A percentile compares a stretch with the other conserved stretches of the same genome.
These are phyloP conservation scores for Penicillium sp. DNA, from an alignment of 2,329 filamentous ascomycete species.

Conservation along the genomic window DNA sequence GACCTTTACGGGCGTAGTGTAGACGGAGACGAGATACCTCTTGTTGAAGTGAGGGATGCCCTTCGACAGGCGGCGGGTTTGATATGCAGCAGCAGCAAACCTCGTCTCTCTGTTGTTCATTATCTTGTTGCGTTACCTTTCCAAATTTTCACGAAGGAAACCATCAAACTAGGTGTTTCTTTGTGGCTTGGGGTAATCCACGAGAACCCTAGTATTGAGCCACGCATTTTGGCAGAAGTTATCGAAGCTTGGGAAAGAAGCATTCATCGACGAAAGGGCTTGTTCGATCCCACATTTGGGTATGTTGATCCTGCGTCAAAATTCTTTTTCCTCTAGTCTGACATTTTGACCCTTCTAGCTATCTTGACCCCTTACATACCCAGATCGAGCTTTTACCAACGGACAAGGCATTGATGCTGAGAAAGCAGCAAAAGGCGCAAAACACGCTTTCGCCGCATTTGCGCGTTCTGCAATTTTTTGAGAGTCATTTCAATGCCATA, in stretches of 20 bases:
- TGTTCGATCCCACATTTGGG: slow-evolving; percentile 69
- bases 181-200: slow-evolving; percentile 96
- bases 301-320: slow-evolving; percentile 35
- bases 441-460: slow-evolving; percentile 82
- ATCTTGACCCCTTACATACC: slow-evolving; percentile 81
- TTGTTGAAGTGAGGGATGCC: slow-evolving; percentile 71
- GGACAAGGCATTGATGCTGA: slow-evolving; percentile 67
- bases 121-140: slow-evolving; percentile 92
- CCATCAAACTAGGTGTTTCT: slow-evolving; percentile 90
- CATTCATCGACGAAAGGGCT: slow-evolving; percentile 67
- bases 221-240: slow-evolving; percentile 78
- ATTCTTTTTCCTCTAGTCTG: neutral
- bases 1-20: slow-evolving; percentile 67
- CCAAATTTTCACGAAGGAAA: slow-evolving; percentile 84
- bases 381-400: slow-evolving; percentile 91
- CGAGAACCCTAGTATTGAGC: slow-evolving; percentile 83
- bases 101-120: slow-evolving; percentile 73
- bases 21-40: slow-evolving; percentile 62
- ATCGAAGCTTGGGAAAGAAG: slow-evolving; percentile 86
- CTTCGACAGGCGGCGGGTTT: slow-evolving; percentile 79
- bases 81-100: slow-evolving; percentile 68
- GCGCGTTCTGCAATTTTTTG: slow-evolving; percentile 78
- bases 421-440: slow-evolving; percentile 71
- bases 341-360: slow-evolving; percentile 39
- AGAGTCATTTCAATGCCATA: slow-evolving; percentile 90